phyloP scores from a whole-genome alignment of 1,284 basidiomycete species.

The Tilletia walkeri region DNA sequence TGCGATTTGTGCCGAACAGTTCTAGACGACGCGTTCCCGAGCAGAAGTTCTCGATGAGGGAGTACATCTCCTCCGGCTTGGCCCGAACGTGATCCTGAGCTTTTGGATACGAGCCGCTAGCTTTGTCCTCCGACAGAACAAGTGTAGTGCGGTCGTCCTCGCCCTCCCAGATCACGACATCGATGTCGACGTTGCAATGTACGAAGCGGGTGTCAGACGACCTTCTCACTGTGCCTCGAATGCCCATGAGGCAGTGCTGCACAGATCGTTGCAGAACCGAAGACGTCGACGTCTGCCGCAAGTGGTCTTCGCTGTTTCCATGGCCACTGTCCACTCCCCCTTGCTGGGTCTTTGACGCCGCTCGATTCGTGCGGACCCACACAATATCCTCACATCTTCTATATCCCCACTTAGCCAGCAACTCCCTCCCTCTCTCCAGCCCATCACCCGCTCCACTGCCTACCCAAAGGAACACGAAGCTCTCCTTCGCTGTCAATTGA shows the following conservation, averaged over 20 bases:
- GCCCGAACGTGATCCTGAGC: slow-evolving; percentile 66
- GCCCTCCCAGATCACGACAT: slow-evolving; percentile 88
- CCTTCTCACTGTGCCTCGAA: slow-evolving; percentile 89
- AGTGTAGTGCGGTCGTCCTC: slow-evolving; percentile 39
- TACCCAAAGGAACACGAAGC: slow-evolving; percentile 95
- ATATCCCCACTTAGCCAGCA: slow-evolving; percentile 91
- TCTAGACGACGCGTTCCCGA: slow-evolving; percentile 87
- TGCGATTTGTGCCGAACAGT: slow-evolving; percentile 74
- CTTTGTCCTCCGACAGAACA: not conserved
- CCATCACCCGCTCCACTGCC: slow-evolving; percentile 86
- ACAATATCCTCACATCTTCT: slow-evolving; percentile 93
- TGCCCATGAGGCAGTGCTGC: slow-evolving; percentile 96
- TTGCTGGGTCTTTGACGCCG: slow-evolving; percentile 41
- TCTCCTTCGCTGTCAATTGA: slow-evolving; percentile 72
- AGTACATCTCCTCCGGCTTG: slow-evolving; percentile 92
- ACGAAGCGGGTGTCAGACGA: slow-evolving; percentile 93
- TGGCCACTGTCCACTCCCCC: slow-evolving; percentile 13
- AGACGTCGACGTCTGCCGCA: slow-evolving; percentile 22
- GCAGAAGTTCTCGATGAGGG: slow-evolving; percentile 95
- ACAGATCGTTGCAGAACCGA: slow-evolving; percentile 37
- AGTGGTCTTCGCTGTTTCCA: not conserved
- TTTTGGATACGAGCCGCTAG: not conserved
- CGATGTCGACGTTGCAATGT: slow-evolving; percentile 96
- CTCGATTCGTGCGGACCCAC: slow-evolving; percentile 88
- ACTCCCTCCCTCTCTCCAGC: slow-evolving; percentile 84